Conservation (phyloP, 1,284 basidiomycete species). For the Malassezia psittaci region DNA sequence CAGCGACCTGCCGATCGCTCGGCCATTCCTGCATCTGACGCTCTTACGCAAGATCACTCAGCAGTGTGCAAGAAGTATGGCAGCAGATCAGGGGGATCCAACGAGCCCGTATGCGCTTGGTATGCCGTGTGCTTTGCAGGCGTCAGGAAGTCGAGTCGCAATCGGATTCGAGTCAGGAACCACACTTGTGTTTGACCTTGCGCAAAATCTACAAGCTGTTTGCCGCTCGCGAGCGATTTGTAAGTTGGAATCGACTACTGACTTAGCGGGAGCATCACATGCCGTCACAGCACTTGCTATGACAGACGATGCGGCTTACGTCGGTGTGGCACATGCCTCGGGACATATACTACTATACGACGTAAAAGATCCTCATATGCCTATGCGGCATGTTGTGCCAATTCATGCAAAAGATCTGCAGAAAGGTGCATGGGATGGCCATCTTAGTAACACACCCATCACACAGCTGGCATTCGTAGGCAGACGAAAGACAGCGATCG, state of each 20-base stretch:
- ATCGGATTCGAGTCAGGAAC: constrained; percentile 72
- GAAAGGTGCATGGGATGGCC: constrained; percentile 83
- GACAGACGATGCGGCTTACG: constrained; percentile 84
- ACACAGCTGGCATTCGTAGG: constrained; percentile 82
- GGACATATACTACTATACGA: constrained; percentile 84
- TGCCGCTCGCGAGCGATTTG: constrained; percentile 62
- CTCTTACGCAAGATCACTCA: constrained; percentile 4
- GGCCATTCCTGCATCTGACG: constrained; percentile 8
- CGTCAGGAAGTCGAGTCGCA: constrained; percentile 78
- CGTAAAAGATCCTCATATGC: constrained; percentile 57
- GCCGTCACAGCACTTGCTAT: constrained; percentile 81
- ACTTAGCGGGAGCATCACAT: background rate
- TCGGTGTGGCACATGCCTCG: constrained; percentile 75
- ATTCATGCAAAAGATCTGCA: constrained; percentile 59
- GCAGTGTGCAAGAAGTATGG: background rate
- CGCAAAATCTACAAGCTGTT: constrained; percentile 66
- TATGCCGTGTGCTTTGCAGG: constrained; percentile 61
- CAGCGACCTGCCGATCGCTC: constrained; percentile 2
- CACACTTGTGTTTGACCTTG: constrained; percentile 75
- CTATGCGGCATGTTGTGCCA: constrained; percentile 61
- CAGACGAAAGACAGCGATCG: constrained; percentile 80
- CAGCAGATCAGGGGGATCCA: too few relatives aligned
- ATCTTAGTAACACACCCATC: constrained; percentile 74
- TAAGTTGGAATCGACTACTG: constrained; percentile 47
- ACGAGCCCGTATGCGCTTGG: background rate